These are phyloP conservation scores for Thalassia testudinum DNA, from an alignment of 116 monocot species.

Conservation along the genomic window DNA sequence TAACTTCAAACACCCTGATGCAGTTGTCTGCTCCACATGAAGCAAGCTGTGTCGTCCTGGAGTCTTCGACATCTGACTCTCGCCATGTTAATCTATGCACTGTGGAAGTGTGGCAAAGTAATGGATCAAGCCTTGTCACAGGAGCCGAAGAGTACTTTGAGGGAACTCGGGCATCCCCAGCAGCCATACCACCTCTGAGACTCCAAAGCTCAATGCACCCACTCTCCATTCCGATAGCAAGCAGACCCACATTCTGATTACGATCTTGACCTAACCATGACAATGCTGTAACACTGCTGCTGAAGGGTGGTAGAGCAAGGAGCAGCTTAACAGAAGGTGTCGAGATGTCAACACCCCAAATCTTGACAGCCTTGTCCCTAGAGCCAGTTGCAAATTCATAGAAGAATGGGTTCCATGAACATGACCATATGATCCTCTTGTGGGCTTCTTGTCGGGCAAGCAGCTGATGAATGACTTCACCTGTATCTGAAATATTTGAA, in stretches of 20 bases:
- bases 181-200: slow-evolving; percentile 11
- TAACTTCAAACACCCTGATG: slow-evolving; percentile 65
- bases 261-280: slow-evolving; percentile 50
- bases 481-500: slow-evolving; percentile 4
- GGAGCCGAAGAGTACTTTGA: slow-evolving; percentile 13
- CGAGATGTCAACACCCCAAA: slow-evolving; percentile 41
- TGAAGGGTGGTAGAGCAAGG: slow-evolving; percentile 44
- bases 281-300: slow-evolving; percentile 80
- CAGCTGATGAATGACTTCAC: slow-evolving; percentile 27
- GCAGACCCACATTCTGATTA: slow-evolving; percentile 25
- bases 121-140: slow-evolving; percentile 36
- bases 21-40: slow-evolving; percentile 89
- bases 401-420: slow-evolving; percentile 78
- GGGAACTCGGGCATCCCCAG: background rate
- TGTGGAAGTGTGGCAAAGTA: slow-evolving; percentile 60
- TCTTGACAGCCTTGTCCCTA: slow-evolving; percentile 93
- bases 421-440: slow-evolving; percentile 99
- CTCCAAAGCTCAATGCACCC: slow-evolving; percentile 85
- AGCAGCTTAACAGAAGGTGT: slow-evolving; percentile 31
- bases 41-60: slow-evolving; percentile 35
- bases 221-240: slow-evolving; percentile 90
- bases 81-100: slow-evolving; percentile 63
- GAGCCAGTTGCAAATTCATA: slow-evolving; percentile 95
- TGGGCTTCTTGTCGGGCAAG: slow-evolving; percentile 65
- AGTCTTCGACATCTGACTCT: slow-evolving; percentile 11